These are phyloP conservation scores for Halteria grandinella DNA, from an alignment of 73 alveolate genomes.

Conservation along the genomic window DNA sequence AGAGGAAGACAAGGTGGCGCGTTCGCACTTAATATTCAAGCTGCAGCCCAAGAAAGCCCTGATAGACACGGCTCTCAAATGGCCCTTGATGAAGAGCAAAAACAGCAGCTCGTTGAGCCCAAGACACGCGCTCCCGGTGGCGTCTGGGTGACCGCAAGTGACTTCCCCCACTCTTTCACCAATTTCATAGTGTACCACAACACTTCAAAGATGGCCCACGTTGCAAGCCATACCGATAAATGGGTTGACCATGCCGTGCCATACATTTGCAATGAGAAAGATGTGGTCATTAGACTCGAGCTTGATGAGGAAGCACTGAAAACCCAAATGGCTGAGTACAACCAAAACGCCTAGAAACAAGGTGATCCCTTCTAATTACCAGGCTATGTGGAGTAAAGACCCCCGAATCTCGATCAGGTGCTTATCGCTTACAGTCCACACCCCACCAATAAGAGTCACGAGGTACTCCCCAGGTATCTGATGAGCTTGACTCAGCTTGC, in stretches of 20 bases:
- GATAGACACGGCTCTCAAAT: background rate
- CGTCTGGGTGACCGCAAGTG: constrained; percentile 79
- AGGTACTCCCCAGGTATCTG: constrained; percentile 57
- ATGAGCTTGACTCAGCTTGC: too few species aligned
- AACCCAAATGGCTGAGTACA: too few species aligned
- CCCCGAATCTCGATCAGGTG: constrained; percentile 3
- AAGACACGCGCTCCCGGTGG: constrained; percentile 87
- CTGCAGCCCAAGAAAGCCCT: background rate
- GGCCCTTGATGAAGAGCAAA: constrained; percentile 32
- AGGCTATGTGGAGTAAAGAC: constrained; percentile 24
- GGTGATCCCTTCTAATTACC: too few species aligned
- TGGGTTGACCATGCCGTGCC: constrained; percentile 65
- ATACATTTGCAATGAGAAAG: constrained; percentile 65
- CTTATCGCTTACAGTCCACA: constrained; percentile 50
- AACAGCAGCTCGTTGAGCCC: constrained; percentile 60
- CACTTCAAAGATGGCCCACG: constrained; percentile 62
- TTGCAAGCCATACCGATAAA: constrained; percentile 45
- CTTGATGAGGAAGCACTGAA: constrained; percentile 33
- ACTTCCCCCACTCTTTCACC: constrained; percentile 75
- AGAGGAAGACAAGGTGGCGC: constrained; percentile 14
- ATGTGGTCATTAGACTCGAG: constrained; percentile 42
- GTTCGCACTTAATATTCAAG: constrained; percentile 32
- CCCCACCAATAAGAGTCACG: constrained; percentile 44
- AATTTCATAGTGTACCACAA: constrained; percentile 76
- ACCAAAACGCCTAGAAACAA: background rate